Conservation (phyloP, 2,329 filamentous ascomycete genomes). For the Ophiosphaerella korrae region DNA sequence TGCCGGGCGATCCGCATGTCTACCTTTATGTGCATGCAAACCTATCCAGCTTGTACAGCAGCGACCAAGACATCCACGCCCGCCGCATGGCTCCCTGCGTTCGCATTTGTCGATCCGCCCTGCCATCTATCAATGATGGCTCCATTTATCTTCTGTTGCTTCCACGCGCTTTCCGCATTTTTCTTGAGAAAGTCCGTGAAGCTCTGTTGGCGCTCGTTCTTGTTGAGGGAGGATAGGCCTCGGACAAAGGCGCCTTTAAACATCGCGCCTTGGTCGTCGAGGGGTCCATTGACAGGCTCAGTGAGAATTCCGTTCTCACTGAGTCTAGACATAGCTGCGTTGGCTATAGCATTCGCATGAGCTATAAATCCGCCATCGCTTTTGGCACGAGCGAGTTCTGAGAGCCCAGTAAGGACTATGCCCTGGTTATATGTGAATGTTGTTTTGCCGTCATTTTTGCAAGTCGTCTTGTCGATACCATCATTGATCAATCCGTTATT, state of each 20-base stretch:
- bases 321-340: conserved; percentile 31
- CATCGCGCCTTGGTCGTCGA: conserved; percentile 37
- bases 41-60: conserved; percentile 22
- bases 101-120: conserved; percentile 58
- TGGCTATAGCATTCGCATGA: conserved; percentile 35
- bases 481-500: conserved; percentile 59
- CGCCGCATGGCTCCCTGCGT: conserved; percentile 65
- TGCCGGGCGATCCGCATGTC: too few species aligned
- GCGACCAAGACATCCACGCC: conserved; percentile 70
- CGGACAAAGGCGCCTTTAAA: conserved; percentile 48
- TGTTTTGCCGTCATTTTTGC: conserved; percentile 58
- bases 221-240: conserved; percentile 37
- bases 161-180: conserved; percentile 42
- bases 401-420: conserved; percentile 60
- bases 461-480: conserved; percentile 54
- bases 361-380: conserved; percentile 31
- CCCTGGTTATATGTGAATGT: conserved; percentile 66
- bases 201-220: conserved; percentile 25
- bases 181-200: conserved; percentile 37
- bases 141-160: conserved; percentile 36
- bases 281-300: conserved; percentile 26
- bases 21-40: neutral
- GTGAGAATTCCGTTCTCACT: conserved; percentile 40
- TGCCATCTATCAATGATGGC: conserved; percentile 64
- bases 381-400: conserved; percentile 58